Evolutionary conservation across 768 basidiomycete species (phyloP).

Genomic region (Macrolepiota albuminosa): DNA sequence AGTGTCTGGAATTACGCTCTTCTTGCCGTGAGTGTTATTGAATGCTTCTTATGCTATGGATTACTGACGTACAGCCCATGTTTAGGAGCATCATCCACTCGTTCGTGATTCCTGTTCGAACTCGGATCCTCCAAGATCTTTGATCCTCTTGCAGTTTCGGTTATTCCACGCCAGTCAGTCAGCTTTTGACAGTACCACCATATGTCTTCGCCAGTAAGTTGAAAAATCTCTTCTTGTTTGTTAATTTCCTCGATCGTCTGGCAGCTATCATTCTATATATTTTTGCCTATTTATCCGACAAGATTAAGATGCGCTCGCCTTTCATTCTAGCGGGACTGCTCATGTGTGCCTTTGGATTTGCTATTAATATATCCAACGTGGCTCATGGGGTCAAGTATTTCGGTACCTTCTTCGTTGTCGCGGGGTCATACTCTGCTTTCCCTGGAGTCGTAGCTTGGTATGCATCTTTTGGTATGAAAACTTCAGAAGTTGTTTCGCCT

Average conservation of each 20-base stretch:
- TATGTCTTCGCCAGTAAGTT: conserved; percentile 57
- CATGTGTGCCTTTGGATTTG: conserved; percentile 53
- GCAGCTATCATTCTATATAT: conserved; percentile 25
- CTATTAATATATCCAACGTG: conserved; percentile 56
- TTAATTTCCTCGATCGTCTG: neutral
- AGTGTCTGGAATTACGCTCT: conserved; percentile 71
- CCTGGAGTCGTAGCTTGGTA: conserved; percentile 64
- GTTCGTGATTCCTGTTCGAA: conserved; percentile 21
- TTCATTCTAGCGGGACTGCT: conserved; percentile 51
- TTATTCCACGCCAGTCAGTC: conserved; percentile 48
- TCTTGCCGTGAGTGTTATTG: conserved; percentile 53
- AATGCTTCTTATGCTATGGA: neutral
- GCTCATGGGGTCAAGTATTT: conserved; percentile 60
- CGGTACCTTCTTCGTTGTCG: conserved; percentile 64
- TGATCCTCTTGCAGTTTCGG: conserved; percentile 46
- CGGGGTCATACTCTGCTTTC: conserved; percentile 55
- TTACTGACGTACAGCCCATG: neutral
- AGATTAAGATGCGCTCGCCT: conserved; percentile 44
- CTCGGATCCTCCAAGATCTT: neutral
- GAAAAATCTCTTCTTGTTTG: neutral
- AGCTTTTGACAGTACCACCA: conserved; percentile 65
- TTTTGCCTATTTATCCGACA: conserved; percentile 59
- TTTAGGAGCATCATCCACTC: conserved; percentile 54
- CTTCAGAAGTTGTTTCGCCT: neutral
- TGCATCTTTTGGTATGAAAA: conserved; percentile 3